phyloP scores from a whole-genome alignment of 495 filamentous ascomycete genomes.

The Penicillium manginii region DNA sequence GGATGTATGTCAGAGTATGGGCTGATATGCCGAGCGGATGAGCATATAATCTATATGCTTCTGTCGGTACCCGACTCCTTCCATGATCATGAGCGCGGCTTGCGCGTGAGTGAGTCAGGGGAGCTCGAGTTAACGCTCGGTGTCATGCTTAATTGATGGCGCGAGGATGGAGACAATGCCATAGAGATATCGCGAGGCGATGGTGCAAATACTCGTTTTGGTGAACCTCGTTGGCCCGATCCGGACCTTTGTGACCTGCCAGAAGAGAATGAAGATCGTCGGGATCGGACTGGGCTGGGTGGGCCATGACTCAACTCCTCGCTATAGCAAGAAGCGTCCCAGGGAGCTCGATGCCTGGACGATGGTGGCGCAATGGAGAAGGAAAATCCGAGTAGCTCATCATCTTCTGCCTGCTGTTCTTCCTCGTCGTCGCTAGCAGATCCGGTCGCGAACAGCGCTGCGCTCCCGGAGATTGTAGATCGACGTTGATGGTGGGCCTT shows the following conservation, averaged over 20 bases:
- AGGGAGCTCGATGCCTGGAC: slow-evolving; percentile 15
- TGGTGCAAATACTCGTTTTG: slow-evolving; percentile 20
- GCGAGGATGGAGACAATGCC: slow-evolving; percentile 35
- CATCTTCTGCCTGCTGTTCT: slow-evolving; percentile 12
- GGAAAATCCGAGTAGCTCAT: slow-evolving; percentile 2
- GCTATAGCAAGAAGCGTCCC: slow-evolving; percentile 21
- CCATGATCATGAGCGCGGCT: slow-evolving; percentile 16
- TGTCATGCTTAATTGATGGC: slow-evolving; percentile 38
- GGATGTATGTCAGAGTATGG: neutral
- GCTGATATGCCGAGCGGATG: neutral
- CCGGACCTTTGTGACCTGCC: slow-evolving; percentile 14
- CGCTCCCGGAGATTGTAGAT: slow-evolving; percentile 22
- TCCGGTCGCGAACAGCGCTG: slow-evolving; percentile 19
- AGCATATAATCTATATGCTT: neutral
- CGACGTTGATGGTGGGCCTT: slow-evolving; percentile 24
- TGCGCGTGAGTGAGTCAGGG: slow-evolving; percentile 22
- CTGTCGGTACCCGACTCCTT: neutral
- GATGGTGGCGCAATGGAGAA: slow-evolving; percentile 11
- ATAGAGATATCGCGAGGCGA: slow-evolving; percentile 27
- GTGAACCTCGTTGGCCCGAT: slow-evolving; percentile 17
- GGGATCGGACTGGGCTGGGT: slow-evolving; percentile 23
- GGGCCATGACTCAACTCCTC: slow-evolving; percentile 8
- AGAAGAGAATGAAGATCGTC: slow-evolving; percentile 28
- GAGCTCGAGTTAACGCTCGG: slow-evolving; percentile 24
- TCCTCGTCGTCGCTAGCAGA: slow-evolving; percentile 36